Evolutionary conservation across 345 rosid species (phyloP).

Genomic region (Carallia pectinifolia): DNA sequence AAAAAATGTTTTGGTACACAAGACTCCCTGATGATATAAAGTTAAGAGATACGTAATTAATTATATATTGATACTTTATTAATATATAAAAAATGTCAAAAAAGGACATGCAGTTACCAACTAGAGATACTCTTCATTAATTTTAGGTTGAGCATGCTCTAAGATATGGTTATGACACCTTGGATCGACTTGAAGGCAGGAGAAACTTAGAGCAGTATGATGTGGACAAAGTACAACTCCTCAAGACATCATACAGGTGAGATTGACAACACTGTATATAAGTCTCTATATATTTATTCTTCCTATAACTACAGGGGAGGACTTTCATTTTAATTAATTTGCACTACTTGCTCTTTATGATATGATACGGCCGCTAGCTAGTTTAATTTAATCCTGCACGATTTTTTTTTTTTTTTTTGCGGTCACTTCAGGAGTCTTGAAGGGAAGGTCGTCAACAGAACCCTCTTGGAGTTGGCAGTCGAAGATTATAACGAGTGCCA

Average conservation of each 20-base stretch:
- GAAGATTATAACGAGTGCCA: conserved; percentile 19
- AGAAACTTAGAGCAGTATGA: conserved; percentile 7
- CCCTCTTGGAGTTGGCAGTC: conserved; percentile 5
- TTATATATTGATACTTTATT: too few species aligned
- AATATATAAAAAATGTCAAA: too few species aligned
- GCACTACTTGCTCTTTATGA: too few species aligned
- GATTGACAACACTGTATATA: background rate
- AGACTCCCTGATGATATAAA: background rate
- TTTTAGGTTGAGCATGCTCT: conserved; percentile 21
- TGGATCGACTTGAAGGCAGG: conserved; percentile 18
- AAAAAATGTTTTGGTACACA: background rate
- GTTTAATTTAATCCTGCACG: background rate
- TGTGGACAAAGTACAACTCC: conserved; percentile 2
- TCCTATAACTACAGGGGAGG: too few species aligned
- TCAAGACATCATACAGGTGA: conserved; percentile 17
- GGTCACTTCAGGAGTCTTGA: too few species aligned
- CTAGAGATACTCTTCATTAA: background rate
- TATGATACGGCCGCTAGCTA: too few species aligned
- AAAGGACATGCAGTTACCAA: too few species aligned
- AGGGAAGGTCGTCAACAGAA: background rate
- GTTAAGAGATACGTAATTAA: too few species aligned
- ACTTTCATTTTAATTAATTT: too few species aligned
- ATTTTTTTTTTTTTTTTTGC: too few species aligned
- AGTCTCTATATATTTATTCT: too few species aligned
- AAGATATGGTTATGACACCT: conserved; percentile 13